These are phyloP conservation scores for Metschnikowia aberdeeniae DNA, from an alignment of 805 yeast genomes.

Conservation along the genomic window DNA sequence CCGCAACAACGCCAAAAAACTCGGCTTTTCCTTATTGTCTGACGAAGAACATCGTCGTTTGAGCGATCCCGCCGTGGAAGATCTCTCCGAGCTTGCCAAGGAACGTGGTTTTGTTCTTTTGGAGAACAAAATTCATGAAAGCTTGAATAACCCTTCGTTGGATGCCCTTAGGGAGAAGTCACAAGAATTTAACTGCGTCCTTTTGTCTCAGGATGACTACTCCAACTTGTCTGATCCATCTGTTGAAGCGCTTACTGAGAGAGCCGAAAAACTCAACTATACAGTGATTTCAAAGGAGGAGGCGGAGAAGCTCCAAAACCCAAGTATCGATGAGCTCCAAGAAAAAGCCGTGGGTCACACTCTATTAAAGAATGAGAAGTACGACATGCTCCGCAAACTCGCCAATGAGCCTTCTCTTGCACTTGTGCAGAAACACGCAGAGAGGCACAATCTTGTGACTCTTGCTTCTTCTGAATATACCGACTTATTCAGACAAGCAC, in stretches of 20 bases:
- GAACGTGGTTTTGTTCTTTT: slow-evolving; percentile 10
- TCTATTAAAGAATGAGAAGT: slow-evolving; percentile 17
- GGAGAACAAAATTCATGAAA: slow-evolving; percentile 5
- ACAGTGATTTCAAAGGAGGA: slow-evolving; percentile 5
- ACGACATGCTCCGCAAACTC: slow-evolving; percentile 10
- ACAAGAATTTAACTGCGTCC: slow-evolving; percentile 4
- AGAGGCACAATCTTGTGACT: slow-evolving; percentile 28
- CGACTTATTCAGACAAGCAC: slow-evolving; percentile 25
- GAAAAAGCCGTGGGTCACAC: slow-evolving; percentile 17
- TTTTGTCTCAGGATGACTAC: slow-evolving; percentile 13
- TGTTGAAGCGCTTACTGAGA: slow-evolving; percentile 3
- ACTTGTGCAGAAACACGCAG: slow-evolving; percentile 34
- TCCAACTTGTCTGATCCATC: slow-evolving; percentile 8
- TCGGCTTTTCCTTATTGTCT: slow-evolving; percentile 9
- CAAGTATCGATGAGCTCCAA: slow-evolving; percentile 15
- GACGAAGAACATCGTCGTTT: slow-evolving; percentile 8
- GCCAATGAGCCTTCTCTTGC: slow-evolving; percentile 22
- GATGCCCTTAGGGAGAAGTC: slow-evolving; percentile 18
- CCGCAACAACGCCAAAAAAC: slow-evolving; percentile 1
- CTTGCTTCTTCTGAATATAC: slow-evolving; percentile 31
- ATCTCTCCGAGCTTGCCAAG: slow-evolving; percentile 8
- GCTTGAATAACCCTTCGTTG: slow-evolving; percentile 18
- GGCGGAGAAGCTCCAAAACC: slow-evolving; percentile 7
- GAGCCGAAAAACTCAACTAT: slow-evolving; percentile 4
- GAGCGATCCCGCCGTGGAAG: slow-evolving; percentile 11